Base-by-base conservation (phyloP, 2,329 filamentous ascomycete genomes). In the Aspergillus cejpii region DNA sequence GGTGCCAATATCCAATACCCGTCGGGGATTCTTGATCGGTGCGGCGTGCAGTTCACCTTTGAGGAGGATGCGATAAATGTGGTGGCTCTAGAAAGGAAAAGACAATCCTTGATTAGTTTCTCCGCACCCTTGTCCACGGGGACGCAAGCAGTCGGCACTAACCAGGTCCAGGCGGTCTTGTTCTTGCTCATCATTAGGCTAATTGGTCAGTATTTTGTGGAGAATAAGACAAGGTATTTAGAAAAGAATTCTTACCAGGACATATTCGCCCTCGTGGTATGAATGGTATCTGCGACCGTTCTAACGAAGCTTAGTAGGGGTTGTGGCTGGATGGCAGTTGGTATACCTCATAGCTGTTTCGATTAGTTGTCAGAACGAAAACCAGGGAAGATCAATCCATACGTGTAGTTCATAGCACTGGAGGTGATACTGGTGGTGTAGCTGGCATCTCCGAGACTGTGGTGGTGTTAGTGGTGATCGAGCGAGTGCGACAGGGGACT, bases 161-260 rank as follows among this genome's bases (percentile, higher is more conserved):
- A 62, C 55, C 49, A 62, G 47, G 53, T 64, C 62, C n/a, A 64
- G 50, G 26, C 62, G 60, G 44, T 64, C 61, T 50, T 64, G 61
- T 50, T 65, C 62, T 54, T 51, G 55, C 40, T 65, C 62, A 37
- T 65, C 62, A 41, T 65, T 65, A 31, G 62, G 62, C 54, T 58
- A 39, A 11, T 21, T 12, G 11, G 19, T 24, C 7, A 43, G 21
- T 41, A 38, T 37, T 12, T 2, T 27, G 11, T 8, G n/a, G 14
- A 14, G 37, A 7, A 14, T 3, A 10, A 12, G 31, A 23, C 29
- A 15, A 15, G 27, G 8, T 11, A 6, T 8, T 23, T 34, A 14
- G 23, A 38, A n/a, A 26, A 14, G 19, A 20, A 20, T 10, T 43
- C 51, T 19, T 53, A 62, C 60, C 45, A 61, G 41, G 20, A 61